Evolutionary conservation across 345 rosid genomes (phyloP), one percentile per base, ranked within the genome.

Genomic region (Capsella bursapastoris): DNA sequence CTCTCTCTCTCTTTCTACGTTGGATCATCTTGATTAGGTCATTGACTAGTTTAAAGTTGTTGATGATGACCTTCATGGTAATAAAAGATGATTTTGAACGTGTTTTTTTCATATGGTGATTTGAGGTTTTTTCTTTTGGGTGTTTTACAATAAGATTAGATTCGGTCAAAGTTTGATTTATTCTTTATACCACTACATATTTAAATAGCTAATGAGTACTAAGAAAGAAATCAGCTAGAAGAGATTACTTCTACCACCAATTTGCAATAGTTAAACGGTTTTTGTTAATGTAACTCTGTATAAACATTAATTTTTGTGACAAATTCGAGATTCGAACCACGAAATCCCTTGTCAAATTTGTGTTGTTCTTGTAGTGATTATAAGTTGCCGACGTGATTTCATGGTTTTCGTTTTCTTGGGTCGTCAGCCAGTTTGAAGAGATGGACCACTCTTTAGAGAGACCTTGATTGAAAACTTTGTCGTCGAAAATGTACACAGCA

Each of bases 21-120:
- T 64, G 51, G 57, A 61, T 44, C 58, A 43, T 25, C 53, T 76
- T 56, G 66, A 70, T 56, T 28, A 49, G 72, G 45, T 38, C 66
- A 56, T 70, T 76, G 80, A 70, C 71, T 70, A 47, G 70, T 76
- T 63, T 61, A 76, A 70, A 76, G 70, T 44, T 57, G 16, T 37
- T 76, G 71, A 69, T 70, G 71, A 64, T 63, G 66, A 55, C 70
- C 31, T 43, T 51, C 57, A 59, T 68, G 62, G 62, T 41, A 29
- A 48, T 59, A 41, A 60, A 27, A 59, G 2, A 51, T 66, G 22
- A 40, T 55, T 50, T 28, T n/a, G 48, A 13, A 50, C 53, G 44
- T 67, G 68, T 8, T 67, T 73, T 59, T 58, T 22, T 34, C 6
- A 28, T 52, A 50, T 66, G 43, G 38, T 40, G 43, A 12, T 66